These are phyloP conservation scores for Physcomitrellopsis africana DNA, from an alignment of 225 moss, liverwort and hornwort genomes.

Conservation along the genomic window DNA sequence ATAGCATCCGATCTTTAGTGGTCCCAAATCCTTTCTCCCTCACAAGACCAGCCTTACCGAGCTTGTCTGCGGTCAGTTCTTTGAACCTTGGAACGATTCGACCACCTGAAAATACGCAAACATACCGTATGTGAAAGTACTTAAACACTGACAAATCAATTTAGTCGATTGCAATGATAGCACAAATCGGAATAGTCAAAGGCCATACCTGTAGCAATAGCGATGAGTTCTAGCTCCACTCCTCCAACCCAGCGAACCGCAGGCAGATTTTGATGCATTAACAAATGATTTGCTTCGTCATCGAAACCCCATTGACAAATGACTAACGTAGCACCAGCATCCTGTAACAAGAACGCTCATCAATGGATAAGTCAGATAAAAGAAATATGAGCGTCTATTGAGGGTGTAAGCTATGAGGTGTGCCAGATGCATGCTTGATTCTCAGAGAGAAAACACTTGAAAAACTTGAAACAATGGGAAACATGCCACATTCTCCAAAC, in stretches of 20 bases:
- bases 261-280: slow-evolving; percentile 90
- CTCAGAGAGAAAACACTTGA: no score
- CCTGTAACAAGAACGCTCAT: slow-evolving; percentile 44
- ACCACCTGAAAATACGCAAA: slow-evolving; percentile 59
- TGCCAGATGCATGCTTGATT: no score
- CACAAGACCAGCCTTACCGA: slow-evolving; percentile 93
- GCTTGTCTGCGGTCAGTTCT: slow-evolving; percentile 87
- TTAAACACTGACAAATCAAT: background rate
- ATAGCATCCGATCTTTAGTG: slow-evolving; percentile 96
- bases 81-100: slow-evolving; percentile 98
- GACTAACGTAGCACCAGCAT: slow-evolving; percentile 95
- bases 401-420: slow-evolving; percentile 3
- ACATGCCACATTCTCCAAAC: no score
- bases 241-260: slow-evolving; percentile 99
- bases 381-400: slow-evolving; percentile 1
- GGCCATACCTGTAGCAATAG: slow-evolving; percentile 99
- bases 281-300: slow-evolving; percentile 94
- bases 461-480: no score
- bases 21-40: slow-evolving; percentile 96
- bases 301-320: slow-evolving; percentile 99
- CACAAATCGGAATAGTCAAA: no score
- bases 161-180: no score
- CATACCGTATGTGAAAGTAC: background rate
- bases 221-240: slow-evolving; percentile 96
- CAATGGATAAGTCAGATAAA: background rate